Evolutionary conservation across 345 rosid species (phyloP).

Genomic region (Turnera subulata): DNA sequence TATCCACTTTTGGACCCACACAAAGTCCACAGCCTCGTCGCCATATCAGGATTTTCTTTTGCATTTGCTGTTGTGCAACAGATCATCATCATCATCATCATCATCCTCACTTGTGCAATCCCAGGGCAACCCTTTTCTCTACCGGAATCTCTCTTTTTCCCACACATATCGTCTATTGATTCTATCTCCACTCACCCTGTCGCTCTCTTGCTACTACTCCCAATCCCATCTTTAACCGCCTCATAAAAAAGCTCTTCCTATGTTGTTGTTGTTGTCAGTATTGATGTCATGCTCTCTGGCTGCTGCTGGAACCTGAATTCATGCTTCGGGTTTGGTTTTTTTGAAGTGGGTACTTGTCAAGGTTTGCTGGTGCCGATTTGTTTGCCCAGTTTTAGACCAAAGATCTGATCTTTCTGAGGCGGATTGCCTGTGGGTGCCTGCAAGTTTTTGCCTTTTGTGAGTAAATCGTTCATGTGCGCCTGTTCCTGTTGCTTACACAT

Average conservation of each 20-base stretch:
- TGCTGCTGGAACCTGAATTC: constrained; percentile 15
- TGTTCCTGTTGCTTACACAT: constrained; percentile 7
- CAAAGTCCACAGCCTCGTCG: constrained; percentile 1
- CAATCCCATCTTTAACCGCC: neutral
- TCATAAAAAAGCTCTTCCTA: neutral
- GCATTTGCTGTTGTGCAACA: constrained; percentile 1
- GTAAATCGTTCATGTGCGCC: constrained; percentile 9
- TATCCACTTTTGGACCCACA: constrained; percentile 34
- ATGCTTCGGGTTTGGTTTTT: constrained; percentile 15
- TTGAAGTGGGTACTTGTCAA: constrained; percentile 2
- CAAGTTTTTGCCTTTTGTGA: neutral
- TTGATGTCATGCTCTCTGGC: constrained; percentile 18
- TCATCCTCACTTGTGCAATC: constrained; percentile 19
- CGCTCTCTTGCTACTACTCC: neutral
- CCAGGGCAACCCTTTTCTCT: constrained; percentile 22
- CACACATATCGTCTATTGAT: constrained; percentile 1
- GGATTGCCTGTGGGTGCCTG: constrained; percentile 1
- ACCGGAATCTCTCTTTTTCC: constrained; percentile 27
- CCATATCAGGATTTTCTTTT: neutral
- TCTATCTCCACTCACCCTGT: constrained; percentile 12
- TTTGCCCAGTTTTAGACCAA: neutral
- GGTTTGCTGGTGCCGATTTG: neutral
- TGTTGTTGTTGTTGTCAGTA: neutral
- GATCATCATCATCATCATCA: too few species aligned
- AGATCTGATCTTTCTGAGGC: constrained; percentile 7